Base-by-base conservation (phyloP, 2,329 filamentous ascomycete genomes). In the Apiospora pterosperma region DNA sequence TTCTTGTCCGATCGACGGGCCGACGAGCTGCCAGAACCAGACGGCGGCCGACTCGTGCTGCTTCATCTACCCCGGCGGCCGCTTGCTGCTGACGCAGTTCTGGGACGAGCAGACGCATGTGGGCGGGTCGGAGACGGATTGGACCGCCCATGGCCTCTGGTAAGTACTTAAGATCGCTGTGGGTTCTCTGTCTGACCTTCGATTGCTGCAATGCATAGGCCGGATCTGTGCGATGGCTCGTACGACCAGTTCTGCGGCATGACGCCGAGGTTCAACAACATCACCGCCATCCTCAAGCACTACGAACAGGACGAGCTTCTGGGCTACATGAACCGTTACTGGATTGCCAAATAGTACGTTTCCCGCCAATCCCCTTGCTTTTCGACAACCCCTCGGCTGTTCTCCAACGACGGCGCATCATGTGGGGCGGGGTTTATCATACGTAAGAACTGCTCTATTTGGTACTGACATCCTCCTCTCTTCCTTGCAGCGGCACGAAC, bases 61-160 rank as follows among this genome's bases (percentile, higher is more conserved):
- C 67, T 80, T 80, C 63, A 72, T 81, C 31, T 69, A 78, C 64
- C 79, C 79, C 0, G 77, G 79, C 21, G 79, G 80, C 6, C 73
- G 78, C 25, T 68, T 81, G 63, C 69, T 81, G 59, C 70, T 81
- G 39, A 78, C 79, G 3, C 79, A 81, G 72, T 80, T 80, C 71
- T 82, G 79, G 79, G 80, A 81, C 62, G 69, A 76, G 36, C 68
- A 79, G 66, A 70, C 76, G 23, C 77, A 80, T 65, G 77, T 75
- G 4, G 73, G 74, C 3, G 80, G 78, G n/a, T 70, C 74, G 5
- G 79, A 81, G 65, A 73, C 78, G 64, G 79, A 81, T 64, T 81
- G 79, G 79, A 81, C 79, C 1, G 64, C 81, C 1, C 79, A 80
- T 59, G 80, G 80, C n/a, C 68, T 81, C 36, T 81, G 80, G 80